These are phyloP conservation scores for Fusarium sp. DNA, from an alignment of 2,329 filamentous ascomycete genomes.

Conservation along the genomic window DNA sequence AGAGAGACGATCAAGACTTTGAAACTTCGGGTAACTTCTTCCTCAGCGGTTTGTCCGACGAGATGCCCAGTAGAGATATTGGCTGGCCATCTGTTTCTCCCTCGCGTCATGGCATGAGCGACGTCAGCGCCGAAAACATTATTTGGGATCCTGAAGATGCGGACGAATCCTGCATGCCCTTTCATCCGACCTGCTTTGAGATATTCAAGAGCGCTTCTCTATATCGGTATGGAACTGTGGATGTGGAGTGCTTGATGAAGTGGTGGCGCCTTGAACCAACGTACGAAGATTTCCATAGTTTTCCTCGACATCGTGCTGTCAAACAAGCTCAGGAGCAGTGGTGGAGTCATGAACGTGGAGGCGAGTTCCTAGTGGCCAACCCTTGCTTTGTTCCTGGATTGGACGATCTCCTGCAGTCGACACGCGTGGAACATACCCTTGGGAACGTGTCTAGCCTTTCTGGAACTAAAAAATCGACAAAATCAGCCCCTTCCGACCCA, in stretches of 20 bases:
- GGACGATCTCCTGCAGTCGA: background rate
- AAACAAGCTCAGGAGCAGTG: background rate
- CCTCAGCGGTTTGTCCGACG: constrained; percentile 32
- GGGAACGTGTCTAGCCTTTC: background rate
- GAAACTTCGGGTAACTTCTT: constrained; percentile 22
- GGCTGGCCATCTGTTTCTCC: constrained; percentile 6
- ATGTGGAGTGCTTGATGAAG: constrained; percentile 26
- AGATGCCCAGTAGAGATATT: constrained; percentile 17
- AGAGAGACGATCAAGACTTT: constrained; percentile 33
- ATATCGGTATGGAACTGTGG: constrained; percentile 19
- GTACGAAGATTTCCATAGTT: background rate
- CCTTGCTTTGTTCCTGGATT: constrained; percentile 30
- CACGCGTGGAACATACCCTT: background rate
- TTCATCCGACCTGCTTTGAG: constrained; percentile 45
- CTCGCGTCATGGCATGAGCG: background rate
- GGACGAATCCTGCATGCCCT: constrained; percentile 31
- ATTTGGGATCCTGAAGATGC: background rate
- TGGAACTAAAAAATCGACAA: fast-evolving
- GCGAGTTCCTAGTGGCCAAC: constrained; percentile 35
- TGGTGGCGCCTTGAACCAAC: constrained; percentile 18
- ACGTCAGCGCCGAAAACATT: background rate
- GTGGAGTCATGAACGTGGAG: constrained; percentile 19
- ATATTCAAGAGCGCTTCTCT: constrained; percentile 42
- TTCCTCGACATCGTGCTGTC: constrained; percentile 22
- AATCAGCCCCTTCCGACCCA: background rate